Evolutionary conservation across 768 basidiomycete species (phyloP), one percentile per base, ranked within the genome.

Genomic region (Boletus barrowsii): DNA sequence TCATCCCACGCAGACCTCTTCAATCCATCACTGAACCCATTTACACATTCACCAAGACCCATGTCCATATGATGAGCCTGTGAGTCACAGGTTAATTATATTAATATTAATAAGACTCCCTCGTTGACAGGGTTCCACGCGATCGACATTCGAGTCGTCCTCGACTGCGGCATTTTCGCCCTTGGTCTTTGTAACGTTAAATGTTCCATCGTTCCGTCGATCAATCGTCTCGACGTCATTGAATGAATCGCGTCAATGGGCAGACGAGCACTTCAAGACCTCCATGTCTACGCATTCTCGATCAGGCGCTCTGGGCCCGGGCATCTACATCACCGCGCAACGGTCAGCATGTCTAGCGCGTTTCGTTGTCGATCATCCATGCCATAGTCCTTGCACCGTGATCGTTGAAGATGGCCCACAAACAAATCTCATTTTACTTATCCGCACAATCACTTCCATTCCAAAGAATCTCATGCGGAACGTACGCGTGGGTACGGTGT

Each of bases 211-310:
- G 11, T 35, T 35, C 33, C 33, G 33, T 35, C 33, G 33, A 35
- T 35, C 33, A 35, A 35, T 35, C 33, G 26, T 29, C 26, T 29
- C 26, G 13, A 35, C 33, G 33, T 35, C 33, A 35, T 2, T 35
- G 26, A 29, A 29, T 29, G 26, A 35, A 54, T 45, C 37, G 42
- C 18, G 39, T 42, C 33, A 47, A 15, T 45, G 47, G 33, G 54
- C 24, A 20, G 29, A 22, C 26, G 6, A 11, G 10, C 29, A 39
- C 24, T 41, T 33, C 33, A 14, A 33, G 10, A 44, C 60, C 57
- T 54, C 47, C 30, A 62, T 42, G 42, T 30, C 20, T 30, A 41
- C 17, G 29, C 64, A 50, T 56, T 56, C 53, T 46, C 17, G 43
- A 43, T 44, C 46, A 26, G 22, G 15, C 47, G 42, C 49, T 42